Conservation (phyloP, 2,329 filamentous ascomycete species). For the Pseudohalonectria lignicola region DNA sequence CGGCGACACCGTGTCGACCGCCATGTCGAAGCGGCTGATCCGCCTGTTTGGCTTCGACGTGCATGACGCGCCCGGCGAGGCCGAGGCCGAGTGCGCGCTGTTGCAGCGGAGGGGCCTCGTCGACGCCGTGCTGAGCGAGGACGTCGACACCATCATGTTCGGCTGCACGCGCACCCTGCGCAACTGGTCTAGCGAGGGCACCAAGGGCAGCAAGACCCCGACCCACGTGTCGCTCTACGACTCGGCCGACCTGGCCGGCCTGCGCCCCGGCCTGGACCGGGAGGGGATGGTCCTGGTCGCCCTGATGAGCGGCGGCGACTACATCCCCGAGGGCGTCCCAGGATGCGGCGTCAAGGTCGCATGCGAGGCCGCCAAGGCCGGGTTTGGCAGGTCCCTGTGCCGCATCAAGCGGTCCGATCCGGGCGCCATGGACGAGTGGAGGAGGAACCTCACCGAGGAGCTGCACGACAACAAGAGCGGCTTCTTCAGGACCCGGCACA, state of each 20-base stretch:
- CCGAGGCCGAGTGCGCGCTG: conserved; percentile 88
- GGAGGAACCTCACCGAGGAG: conserved; percentile 60
- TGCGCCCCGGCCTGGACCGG: conserved; percentile 54
- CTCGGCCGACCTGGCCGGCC: conserved; percentile 35
- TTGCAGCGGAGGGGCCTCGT: conserved; percentile 74
- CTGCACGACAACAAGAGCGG: conserved; percentile 74
- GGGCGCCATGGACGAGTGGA: conserved; percentile 57
- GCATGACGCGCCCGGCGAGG: conserved; percentile 86
- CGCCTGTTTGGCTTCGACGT: conserved; percentile 73
- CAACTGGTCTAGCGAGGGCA: conserved; percentile 66
- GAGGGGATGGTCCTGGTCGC: conserved; percentile 92
- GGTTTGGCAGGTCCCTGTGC: conserved; percentile 71
- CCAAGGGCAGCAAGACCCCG: conserved; percentile 48
- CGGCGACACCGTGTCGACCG: conserved; percentile 54
- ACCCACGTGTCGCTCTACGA: conserved; percentile 84
- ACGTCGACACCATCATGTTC: conserved; percentile 97
- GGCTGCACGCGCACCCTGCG: conserved; percentile 70
- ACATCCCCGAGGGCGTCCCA: conserved; percentile 76
- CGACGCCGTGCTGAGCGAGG: conserved; percentile 89
- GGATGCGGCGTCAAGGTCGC: conserved; percentile 82
- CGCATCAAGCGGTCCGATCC: conserved; percentile 46
- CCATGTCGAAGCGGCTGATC: conserved; percentile 74
- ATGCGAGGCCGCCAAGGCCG: conserved; percentile 79
- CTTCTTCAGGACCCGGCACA: conserved; percentile 68
- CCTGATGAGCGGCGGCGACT: conserved; percentile 92